phyloP scores from a whole-genome alignment of 495 filamentous ascomycete genomes.

The Talaromyces ruber region DNA sequence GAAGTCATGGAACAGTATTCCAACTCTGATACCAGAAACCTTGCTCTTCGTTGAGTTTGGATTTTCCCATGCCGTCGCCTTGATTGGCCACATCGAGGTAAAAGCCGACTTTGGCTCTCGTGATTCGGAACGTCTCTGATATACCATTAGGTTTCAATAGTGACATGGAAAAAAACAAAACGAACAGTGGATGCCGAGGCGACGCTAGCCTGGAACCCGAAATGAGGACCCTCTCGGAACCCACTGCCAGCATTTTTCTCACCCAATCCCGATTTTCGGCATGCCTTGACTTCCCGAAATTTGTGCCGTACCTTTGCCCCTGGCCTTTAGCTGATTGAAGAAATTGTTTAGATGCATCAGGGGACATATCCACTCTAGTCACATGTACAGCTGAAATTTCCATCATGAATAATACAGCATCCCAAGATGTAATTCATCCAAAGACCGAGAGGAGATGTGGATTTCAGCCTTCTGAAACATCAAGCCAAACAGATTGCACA shows the following conservation, averaged over 20 bases:
- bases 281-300: neutral
- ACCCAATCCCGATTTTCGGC: neutral
- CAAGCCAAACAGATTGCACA: neutral
- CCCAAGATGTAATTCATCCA: neutral
- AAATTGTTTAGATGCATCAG: neutral
- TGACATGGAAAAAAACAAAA: neutral
- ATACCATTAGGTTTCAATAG: neutral
- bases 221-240: neutral
- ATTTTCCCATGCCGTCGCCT: neutral
- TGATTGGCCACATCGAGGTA: neutral
- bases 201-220: neutral
- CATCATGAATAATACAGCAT: neutral
- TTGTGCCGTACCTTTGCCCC: neutral
- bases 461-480: neutral
- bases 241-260: neutral
- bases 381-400: neutral
- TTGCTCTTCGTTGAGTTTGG: neutral
- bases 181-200: neutral
- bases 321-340: neutral
- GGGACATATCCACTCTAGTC: neutral
- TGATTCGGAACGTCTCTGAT: neutral
- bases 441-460: neutral
- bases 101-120: neutral
- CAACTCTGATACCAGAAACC: neutral
- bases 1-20: too few relatives aligned